phyloP scores from a whole-genome alignment of 2,329 filamentous ascomycete species.

The Colletotrichum cereale region DNA sequence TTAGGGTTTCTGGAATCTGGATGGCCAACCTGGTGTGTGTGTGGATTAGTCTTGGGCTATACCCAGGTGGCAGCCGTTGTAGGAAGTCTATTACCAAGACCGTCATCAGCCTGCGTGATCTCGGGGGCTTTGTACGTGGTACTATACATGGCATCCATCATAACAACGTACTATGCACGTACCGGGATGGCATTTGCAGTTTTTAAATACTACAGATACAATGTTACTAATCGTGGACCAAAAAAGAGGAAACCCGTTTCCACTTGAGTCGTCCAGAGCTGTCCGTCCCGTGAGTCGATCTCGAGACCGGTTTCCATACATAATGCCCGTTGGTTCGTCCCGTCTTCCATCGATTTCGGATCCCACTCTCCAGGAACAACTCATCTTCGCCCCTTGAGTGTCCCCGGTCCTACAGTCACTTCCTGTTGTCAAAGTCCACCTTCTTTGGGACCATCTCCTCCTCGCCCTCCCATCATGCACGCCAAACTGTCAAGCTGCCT shows the following conservation, averaged over 20 bases:
- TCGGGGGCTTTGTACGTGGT: neutral
- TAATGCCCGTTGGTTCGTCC: conserved; percentile 35
- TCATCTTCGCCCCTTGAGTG: conserved; percentile 12
- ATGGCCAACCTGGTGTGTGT: conserved; percentile 11
- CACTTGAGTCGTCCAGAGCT: neutral
- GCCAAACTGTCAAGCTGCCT: conserved; percentile 34
- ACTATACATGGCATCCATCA: neutral
- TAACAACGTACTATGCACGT: neutral
- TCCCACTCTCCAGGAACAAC: conserved; percentile 17
- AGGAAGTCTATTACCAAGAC: conserved; percentile 36
- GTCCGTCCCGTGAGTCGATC: conserved; percentile 8
- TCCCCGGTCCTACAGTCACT: neutral
- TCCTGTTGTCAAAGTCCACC: neutral
- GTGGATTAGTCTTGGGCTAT: neutral
- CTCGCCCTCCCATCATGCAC: conserved; percentile 14
- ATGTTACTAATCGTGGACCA: conserved; percentile 26
- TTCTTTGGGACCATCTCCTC: neutral
- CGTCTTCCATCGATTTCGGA: conserved; percentile 8
- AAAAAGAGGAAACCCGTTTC: conserved; percentile 3
- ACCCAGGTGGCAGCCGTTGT: conserved; percentile 28
- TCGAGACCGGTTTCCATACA: conserved; percentile 20
- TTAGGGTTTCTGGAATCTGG: conserved; percentile 9
- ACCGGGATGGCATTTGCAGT: conserved; percentile 8
- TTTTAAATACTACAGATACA: neutral
- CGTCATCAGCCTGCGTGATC: conserved; percentile 8